phyloP scores from a whole-genome alignment of 352 stramenopile species.

The Phytopythium ostracodes region DNA sequence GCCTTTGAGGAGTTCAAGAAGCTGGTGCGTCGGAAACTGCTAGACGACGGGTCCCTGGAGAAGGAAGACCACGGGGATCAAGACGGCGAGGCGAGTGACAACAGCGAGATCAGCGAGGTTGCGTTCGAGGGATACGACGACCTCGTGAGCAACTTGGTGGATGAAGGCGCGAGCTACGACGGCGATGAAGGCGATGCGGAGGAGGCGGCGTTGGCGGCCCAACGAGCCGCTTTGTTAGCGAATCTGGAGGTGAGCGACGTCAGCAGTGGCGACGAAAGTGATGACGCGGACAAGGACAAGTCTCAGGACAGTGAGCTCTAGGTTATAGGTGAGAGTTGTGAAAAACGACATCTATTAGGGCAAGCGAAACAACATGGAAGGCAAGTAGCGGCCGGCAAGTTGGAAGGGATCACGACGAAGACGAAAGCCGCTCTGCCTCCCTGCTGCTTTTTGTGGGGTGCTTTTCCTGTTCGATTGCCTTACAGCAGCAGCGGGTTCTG shows the following conservation, averaged over 20 bases:
- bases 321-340: neutral
- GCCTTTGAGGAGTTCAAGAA: constrained; percentile 64
- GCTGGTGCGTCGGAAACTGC: constrained; percentile 35
- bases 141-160: constrained; percentile 28
- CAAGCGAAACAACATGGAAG: constrained; percentile 8
- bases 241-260: constrained; percentile 40
- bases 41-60: constrained; percentile 24
- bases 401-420: constrained; percentile 8
- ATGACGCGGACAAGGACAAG: constrained; percentile 21
- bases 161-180: constrained; percentile 6
- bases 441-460: constrained; percentile 1
- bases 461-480: constrained; percentile 2
- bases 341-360: constrained; percentile 29
- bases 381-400: neutral
- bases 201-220: constrained; percentile 14
- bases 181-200: constrained; percentile 23
- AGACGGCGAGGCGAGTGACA: constrained; percentile 30
- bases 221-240: constrained; percentile 22
- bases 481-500: constrained; percentile 9
- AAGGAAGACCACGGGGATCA: constrained; percentile 14
- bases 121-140: constrained; percentile 65
- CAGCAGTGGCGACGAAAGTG: constrained; percentile 31
- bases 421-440: constrained; percentile 9
- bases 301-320: constrained; percentile 67
- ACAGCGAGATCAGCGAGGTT: constrained; percentile 76